These are phyloP conservation scores for Piper longum DNA, from an alignment of 164 flowering plant species.

Conservation along the genomic window DNA sequence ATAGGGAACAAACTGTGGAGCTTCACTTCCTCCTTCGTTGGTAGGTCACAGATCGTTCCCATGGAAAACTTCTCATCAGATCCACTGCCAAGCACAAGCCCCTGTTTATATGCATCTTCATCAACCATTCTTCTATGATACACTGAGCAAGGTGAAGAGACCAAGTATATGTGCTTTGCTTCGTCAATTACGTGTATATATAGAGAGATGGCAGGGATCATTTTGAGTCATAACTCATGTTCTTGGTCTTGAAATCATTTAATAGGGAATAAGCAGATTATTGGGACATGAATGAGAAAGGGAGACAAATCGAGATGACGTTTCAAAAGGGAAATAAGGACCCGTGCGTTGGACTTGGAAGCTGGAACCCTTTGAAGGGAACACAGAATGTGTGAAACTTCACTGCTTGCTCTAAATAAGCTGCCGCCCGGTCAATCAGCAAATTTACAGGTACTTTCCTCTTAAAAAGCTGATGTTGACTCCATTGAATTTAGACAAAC, in stretches of 20 bases:
- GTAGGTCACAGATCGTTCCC: not conserved
- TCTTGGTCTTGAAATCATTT: not conserved
- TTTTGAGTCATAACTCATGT: not conserved
- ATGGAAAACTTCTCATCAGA: not conserved
- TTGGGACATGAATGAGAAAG: not conserved
- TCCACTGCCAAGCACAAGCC: constrained; percentile 11
- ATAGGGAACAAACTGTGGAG: constrained; percentile 13
- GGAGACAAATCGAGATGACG: not conserved
- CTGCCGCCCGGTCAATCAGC: not conserved
- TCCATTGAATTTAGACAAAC: not conserved
- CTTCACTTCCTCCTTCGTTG: constrained; percentile 1
- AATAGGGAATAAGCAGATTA: not conserved
- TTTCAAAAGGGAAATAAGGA: not conserved
- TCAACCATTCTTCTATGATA: constrained; percentile 8
- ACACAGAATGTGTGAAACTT: not conserved
- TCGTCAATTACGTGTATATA: too few relatives aligned
- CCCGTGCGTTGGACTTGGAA: not conserved
- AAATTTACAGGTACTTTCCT: not conserved
- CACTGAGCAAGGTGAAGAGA: not conserved
- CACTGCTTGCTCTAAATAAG: not conserved
- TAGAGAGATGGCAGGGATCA: too few relatives aligned
- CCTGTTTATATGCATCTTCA: constrained; percentile 7
- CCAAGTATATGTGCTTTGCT: not conserved
- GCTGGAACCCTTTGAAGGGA: too few relatives aligned
- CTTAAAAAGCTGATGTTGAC: not conserved